These are phyloP conservation scores for Penicillium atrosanguineum DNA, from an alignment of 495 filamentous ascomycete genomes.

Conservation along the genomic window DNA sequence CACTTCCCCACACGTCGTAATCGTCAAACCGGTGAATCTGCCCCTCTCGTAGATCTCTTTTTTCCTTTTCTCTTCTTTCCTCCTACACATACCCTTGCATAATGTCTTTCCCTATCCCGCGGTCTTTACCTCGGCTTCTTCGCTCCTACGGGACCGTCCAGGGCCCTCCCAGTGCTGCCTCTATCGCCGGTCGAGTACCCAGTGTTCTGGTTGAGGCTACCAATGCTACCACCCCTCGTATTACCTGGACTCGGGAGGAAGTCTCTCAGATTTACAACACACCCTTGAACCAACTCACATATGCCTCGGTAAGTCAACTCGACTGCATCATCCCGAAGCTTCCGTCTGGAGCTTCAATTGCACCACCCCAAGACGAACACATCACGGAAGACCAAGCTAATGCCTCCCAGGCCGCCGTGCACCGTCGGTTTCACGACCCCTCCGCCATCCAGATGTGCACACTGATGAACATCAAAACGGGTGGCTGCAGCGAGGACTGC, in stretches of 20 bases:
- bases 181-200: conserved; percentile 36
- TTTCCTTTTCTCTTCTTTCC: conserved; percentile 4
- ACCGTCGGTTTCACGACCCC: conserved; percentile 79
- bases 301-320: conserved; percentile 58
- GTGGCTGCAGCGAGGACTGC: conserved; percentile 84
- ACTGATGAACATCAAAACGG: conserved; percentile 93
- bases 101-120: conserved; percentile 32
- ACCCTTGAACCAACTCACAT: conserved; percentile 72
- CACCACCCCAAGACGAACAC: not conserved
- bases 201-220: conserved; percentile 52
- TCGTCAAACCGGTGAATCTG: conserved; percentile 22
- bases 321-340: not conserved
- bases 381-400: conserved; percentile 1
- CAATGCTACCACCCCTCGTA: conserved; percentile 55
- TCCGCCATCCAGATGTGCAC: conserved; percentile 83
- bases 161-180: conserved; percentile 30
- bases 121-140: conserved; percentile 29
- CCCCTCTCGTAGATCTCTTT: conserved; percentile 8
- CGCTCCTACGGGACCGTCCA: conserved; percentile 47
- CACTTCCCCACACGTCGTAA: conserved; percentile 21
- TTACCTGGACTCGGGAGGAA: conserved; percentile 76
- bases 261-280: conserved; percentile 72
- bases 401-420: conserved; percentile 58
- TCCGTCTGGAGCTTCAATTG: not conserved
- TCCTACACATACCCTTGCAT: conserved; percentile 9